Percentiles rank a stretch among this genome's conserved stretches.
Conservation (phyloP, 169 alveolate species). For the Eimeria praecox region DNA sequence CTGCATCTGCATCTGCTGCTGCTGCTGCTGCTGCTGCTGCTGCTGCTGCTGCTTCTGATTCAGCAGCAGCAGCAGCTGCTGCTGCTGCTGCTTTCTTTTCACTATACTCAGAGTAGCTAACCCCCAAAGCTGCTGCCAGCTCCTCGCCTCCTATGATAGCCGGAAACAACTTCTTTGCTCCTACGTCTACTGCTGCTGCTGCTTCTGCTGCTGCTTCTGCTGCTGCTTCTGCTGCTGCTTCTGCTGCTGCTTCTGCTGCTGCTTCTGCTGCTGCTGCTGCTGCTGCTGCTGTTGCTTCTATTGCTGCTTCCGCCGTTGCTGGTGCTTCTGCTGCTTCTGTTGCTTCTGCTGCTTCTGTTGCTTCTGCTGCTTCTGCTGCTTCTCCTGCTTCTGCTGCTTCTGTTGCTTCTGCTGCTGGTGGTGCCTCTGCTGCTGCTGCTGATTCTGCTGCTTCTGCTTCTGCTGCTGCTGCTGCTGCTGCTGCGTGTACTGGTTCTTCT, state of each 20-base stretch:
- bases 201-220: not conserved
- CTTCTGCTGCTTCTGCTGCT: not conserved
- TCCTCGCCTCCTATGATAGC: not conserved
- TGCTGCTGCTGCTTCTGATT: not conserved
- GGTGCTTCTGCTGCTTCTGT: constrained; percentile 12
- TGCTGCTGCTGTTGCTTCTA: not conserved
- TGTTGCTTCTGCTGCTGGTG: not conserved
- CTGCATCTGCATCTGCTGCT: not conserved
- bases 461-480: not conserved
- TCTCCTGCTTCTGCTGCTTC: not conserved
- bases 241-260: constrained; percentile 4
- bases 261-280: constrained; percentile 18
- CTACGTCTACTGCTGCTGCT: not conserved
- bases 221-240: not conserved
- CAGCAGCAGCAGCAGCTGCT: not conserved
- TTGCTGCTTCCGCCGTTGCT: not conserved
- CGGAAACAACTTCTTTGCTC: not conserved
- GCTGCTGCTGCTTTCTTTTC: not conserved
- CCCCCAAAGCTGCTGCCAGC: not conserved
- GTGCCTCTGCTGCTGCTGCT: not conserved
- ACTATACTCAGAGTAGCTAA: not conserved
- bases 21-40: not conserved
- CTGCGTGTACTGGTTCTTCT: not conserved
- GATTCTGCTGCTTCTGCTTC: constrained; percentile 10
- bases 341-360: not conserved